A percentile compares a stretch with the other conserved stretches of the same genome.
Conservation (phyloP, 2,329 filamentous ascomycete species). For the Penicillium sp. region DNA sequence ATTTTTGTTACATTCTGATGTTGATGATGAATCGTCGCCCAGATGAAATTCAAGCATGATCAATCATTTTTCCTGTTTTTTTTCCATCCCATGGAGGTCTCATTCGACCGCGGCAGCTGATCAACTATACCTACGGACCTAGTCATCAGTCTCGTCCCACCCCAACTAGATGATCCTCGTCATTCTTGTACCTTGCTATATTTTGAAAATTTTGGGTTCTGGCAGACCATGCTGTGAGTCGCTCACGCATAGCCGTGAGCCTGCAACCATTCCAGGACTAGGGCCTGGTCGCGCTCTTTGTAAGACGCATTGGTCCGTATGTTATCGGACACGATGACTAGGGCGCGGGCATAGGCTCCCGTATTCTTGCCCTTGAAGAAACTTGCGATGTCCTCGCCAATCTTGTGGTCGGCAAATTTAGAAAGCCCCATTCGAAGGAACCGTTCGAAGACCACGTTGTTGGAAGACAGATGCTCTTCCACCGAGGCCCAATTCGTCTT, state of each 20-base stretch:
- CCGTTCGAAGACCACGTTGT: constrained; percentile 84
- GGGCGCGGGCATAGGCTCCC: constrained; percentile 77
- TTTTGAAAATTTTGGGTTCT: neutral
- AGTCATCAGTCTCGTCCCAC: neutral
- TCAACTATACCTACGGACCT: neutral
- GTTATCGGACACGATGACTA: constrained; percentile 82
- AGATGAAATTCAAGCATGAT: neutral
- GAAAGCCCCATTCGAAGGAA: constrained; percentile 76
- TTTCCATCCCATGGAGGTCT: constrained; percentile 5
- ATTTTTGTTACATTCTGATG: neutral
- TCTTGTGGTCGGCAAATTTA: constrained; percentile 70
- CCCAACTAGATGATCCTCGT: neutral
- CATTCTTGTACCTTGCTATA: neutral
- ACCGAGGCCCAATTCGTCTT: constrained; percentile 78
- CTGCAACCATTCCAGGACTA: constrained; percentile 76
- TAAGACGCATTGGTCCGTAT: constrained; percentile 82
- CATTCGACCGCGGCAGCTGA: constrained; percentile 12
- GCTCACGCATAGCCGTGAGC: constrained; percentile 57
- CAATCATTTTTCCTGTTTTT: neutral
- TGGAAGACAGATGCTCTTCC: constrained; percentile 68
- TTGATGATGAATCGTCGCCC: neutral
- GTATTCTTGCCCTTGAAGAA: constrained; percentile 91
- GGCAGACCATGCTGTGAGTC: neutral
- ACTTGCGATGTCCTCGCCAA: constrained; percentile 70
- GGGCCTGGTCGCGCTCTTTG: constrained; percentile 68